phyloP scores from a whole-genome alignment of 176 grass and related monocot genomes.

The Guadua angustifolia region DNA sequence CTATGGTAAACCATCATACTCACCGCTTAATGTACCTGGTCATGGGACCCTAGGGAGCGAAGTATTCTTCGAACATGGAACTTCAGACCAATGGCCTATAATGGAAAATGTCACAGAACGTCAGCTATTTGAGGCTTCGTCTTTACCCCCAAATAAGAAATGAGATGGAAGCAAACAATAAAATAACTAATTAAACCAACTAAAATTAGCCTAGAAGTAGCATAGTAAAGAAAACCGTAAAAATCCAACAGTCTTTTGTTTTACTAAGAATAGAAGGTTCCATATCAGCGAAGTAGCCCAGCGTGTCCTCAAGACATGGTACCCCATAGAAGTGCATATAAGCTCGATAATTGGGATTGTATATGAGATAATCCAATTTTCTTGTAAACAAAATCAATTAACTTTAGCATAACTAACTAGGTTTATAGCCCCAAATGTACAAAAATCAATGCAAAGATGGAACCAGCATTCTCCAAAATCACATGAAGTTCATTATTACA shows the following conservation, averaged over 20 bases:
- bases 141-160: background rate
- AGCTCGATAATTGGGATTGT: background rate
- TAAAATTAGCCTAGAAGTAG: background rate
- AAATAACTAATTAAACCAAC: slow-evolving; percentile 6
- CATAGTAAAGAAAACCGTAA: background rate
- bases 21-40: background rate
- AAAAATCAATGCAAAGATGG: background rate
- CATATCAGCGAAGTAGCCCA: too few species aligned
- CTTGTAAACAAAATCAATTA: background rate
- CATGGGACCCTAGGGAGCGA: slow-evolving; percentile 37
- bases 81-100: slow-evolving; percentile 70
- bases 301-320: background rate
- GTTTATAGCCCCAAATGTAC: background rate
- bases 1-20: slow-evolving; percentile 26
- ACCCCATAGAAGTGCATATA: background rate
- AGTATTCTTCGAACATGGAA: slow-evolving; percentile 82
- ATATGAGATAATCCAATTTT: slow-evolving; percentile 8
- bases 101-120: slow-evolving; percentile 19
- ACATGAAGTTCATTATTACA: slow-evolving; percentile 4
- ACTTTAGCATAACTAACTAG: background rate
- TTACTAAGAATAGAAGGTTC: background rate
- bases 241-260: background rate
- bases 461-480: background rate
- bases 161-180: background rate
- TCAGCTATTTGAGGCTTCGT: background rate